Conservation (phyloP, 192 early-diverging fungal genomes). For the Backusella parvicylindrica region DNA sequence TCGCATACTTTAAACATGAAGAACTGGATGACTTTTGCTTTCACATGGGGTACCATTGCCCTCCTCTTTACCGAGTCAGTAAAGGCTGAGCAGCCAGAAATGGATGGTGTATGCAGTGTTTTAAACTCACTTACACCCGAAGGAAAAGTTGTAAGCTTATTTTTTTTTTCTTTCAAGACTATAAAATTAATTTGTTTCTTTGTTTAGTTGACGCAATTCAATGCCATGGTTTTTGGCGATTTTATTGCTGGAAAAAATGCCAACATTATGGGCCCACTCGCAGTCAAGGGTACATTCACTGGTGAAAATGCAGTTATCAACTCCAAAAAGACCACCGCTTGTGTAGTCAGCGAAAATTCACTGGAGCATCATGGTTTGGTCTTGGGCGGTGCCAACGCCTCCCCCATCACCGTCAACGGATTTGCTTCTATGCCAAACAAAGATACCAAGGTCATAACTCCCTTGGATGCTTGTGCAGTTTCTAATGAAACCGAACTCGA, state of each 20-base stretch:
- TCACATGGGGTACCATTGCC: background rate
- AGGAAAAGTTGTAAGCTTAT: background rate
- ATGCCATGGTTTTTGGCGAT: background rate
- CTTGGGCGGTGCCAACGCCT: background rate
- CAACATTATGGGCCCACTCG: background rate
- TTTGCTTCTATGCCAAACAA: background rate
- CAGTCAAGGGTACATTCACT: background rate
- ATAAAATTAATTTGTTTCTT: too few relatives aligned
- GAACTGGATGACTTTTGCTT: background rate
- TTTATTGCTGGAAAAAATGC: constrained; percentile 1
- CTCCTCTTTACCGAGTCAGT: background rate
- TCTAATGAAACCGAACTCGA: background rate
- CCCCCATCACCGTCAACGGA: background rate
- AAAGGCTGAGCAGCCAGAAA: background rate
- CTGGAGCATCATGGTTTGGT: background rate
- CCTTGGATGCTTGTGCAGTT: background rate
- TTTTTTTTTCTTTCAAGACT: too few relatives aligned
- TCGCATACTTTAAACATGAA: background rate
- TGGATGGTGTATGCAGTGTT: background rate
- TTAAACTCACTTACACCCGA: background rate
- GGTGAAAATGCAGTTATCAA: constrained; percentile 1
- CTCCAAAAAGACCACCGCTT: background rate
- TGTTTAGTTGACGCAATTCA: background rate
- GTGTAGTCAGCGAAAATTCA: background rate
- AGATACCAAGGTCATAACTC: background rate